These are phyloP conservation scores for Aspergillus sp. DNA, from an alignment of 2,329 filamentous ascomycete genomes.

Conservation along the genomic window DNA sequence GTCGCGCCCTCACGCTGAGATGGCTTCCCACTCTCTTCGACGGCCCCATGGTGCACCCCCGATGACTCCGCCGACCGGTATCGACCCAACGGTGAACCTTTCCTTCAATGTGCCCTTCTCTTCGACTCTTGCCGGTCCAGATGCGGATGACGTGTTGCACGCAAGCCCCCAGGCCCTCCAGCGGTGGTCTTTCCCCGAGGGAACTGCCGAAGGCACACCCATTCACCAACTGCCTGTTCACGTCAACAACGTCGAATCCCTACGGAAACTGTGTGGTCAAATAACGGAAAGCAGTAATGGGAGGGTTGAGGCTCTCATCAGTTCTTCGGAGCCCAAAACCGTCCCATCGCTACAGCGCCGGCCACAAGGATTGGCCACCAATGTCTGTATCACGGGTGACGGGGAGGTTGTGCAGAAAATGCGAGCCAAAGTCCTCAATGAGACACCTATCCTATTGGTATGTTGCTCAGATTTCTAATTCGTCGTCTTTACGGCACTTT, in stretches of 20 bases:
- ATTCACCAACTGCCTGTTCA: constrained; percentile 92
- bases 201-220: constrained; percentile 78
- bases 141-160: constrained; percentile 92
- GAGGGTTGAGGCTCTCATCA: constrained; percentile 79
- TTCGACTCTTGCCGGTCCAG: constrained; percentile 86
- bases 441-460: constrained; percentile 91
- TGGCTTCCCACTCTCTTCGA: constrained; percentile 56
- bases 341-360: constrained; percentile 49
- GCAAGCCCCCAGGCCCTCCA: constrained; percentile 83
- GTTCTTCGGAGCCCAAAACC: constrained; percentile 75
- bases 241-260: constrained; percentile 75
- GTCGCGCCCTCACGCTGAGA: constrained; percentile 59
- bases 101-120: constrained; percentile 98
- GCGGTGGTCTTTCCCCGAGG: constrained; percentile 90
- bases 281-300: constrained; percentile 68
- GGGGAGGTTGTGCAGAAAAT: constrained; percentile 87
- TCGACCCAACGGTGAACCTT: constrained; percentile 80
- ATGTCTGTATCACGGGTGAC: constrained; percentile 86
- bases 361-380: constrained; percentile 68
- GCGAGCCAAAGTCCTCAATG: constrained; percentile 83
- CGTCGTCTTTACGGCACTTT: neutral
- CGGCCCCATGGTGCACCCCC: constrained; percentile 51
- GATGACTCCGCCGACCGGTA: constrained; percentile 66
- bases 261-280: constrained; percentile 78
- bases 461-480: constrained; percentile 35